Conservation (phyloP, 2,329 filamentous ascomycete genomes). For the Monosporascus sp. region DNA sequence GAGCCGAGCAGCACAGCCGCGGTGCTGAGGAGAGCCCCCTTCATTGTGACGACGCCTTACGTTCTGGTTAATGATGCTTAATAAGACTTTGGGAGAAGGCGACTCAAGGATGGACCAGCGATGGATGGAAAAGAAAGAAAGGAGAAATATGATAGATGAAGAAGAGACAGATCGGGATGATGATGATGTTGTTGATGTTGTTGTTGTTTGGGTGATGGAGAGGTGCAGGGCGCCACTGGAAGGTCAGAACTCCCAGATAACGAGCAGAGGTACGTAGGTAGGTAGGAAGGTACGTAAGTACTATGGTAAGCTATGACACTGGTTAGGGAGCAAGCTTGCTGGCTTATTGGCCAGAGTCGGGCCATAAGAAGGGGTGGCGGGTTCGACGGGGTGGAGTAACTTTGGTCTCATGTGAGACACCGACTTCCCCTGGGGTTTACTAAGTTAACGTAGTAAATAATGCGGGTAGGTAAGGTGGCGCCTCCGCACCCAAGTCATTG, state of each 20-base stretch:
- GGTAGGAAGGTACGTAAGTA: neutral
- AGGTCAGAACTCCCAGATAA: neutral
- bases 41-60: conserved; percentile 59
- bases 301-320: neutral
- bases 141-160: conserved; percentile 4
- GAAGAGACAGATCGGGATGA: conserved; percentile 9
- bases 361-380: no score
- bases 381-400: no score
- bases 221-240: neutral
- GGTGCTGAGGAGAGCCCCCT: conserved; percentile 74
- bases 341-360: neutral
- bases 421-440: no score
- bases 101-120: neutral
- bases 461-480: neutral
- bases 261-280: neutral
- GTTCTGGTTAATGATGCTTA: conserved; percentile 6
- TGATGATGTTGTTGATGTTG: neutral
- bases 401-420: neutral
- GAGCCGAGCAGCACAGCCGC: conserved; percentile 75
- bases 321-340: neutral
- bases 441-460: no score
- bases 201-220: neutral
- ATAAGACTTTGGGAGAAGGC: neutral
- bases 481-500: neutral
- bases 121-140: conserved; percentile 8